These are phyloP conservation scores for Lactarius tabidus DNA, from an alignment of 768 basidiomycete species.

Conservation along the genomic window DNA sequence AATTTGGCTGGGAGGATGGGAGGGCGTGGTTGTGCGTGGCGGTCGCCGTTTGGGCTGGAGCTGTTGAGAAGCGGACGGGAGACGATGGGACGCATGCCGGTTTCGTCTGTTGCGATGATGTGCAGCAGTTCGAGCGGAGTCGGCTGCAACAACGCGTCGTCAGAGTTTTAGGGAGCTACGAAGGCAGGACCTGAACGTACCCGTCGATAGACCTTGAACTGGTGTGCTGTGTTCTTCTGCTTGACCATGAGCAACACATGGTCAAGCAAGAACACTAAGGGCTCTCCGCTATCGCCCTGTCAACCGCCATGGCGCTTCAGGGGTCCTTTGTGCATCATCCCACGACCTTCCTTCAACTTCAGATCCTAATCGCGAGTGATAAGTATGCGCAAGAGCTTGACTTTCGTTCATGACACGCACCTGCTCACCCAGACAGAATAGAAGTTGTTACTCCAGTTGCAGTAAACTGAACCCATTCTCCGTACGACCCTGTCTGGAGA, in stretches of 20 bases:
- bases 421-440: too few relatives aligned
- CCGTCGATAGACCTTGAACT: conserved; percentile 88
- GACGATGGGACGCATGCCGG: conserved; percentile 27
- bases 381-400: too few relatives aligned
- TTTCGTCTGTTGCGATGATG: conserved; percentile 74
- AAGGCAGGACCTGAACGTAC: conserved; percentile 44
- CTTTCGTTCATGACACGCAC: too few relatives aligned
- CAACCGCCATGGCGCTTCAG: conserved; percentile 40
- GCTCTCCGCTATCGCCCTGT: conserved; percentile 77
- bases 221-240: conserved; percentile 86
- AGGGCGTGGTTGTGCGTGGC: conserved; percentile 39
- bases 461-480: too few relatives aligned
- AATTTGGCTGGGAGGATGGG: conserved; percentile 13
- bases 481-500: too few relatives aligned
- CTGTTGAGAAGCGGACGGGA: conserved; percentile 43
- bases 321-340: too few relatives aligned
- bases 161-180: background rate
- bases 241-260: conserved; percentile 95
- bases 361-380: too few relatives aligned
- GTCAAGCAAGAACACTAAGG: conserved; percentile 93
- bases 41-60: conserved; percentile 30
- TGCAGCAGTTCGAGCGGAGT: conserved; percentile 92
- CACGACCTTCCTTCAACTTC: too few relatives aligned
- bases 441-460: too few relatives aligned
- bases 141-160: conserved; percentile 51